phyloP scores from a whole-genome alignment of 108 stramenopile genomes.

The Skeletonema marinoi region DNA sequence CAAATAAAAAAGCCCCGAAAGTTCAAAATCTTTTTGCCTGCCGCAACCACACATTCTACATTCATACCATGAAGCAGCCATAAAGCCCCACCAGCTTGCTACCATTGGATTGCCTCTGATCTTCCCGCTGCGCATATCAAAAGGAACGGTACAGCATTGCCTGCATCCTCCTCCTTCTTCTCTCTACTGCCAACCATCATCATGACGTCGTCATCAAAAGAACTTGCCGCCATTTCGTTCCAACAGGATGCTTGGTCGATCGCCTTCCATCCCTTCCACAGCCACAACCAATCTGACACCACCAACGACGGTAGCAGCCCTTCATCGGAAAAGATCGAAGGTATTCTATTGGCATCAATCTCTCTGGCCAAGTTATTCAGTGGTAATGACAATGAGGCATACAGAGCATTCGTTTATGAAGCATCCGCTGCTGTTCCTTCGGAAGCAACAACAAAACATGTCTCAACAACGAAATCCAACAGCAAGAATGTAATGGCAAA shows the following conservation, averaged over 20 bases:
- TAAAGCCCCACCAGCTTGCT: too few species aligned
- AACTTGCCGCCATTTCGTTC: background rate
- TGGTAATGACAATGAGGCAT: background rate
- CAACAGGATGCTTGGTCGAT: conserved; percentile 7
- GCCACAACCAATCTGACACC: background rate
- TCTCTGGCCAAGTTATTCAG: conserved; percentile 11
- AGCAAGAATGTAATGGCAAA: conserved; percentile 5
- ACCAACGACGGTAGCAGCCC: background rate
- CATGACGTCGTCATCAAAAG: background rate
- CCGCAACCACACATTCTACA: too few species aligned
- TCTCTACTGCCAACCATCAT: background rate
- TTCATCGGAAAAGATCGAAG: background rate
- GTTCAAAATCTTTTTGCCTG: too few species aligned
- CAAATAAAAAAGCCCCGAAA: too few species aligned
- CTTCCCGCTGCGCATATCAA: too few species aligned
- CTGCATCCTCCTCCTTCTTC: too few species aligned
- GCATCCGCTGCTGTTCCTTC: background rate
- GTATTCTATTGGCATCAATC: conserved; percentile 8
- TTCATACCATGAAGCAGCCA: too few species aligned
- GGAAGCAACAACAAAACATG: background rate
- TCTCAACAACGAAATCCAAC: background rate
- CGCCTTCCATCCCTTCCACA: conserved; percentile 16
- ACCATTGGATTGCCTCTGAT: too few species aligned
- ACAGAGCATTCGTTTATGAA: conserved; percentile 4
- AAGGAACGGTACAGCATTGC: too few species aligned